Base-by-base conservation (phyloP, 106 monocot genomes). In the Acorus calamus region DNA sequence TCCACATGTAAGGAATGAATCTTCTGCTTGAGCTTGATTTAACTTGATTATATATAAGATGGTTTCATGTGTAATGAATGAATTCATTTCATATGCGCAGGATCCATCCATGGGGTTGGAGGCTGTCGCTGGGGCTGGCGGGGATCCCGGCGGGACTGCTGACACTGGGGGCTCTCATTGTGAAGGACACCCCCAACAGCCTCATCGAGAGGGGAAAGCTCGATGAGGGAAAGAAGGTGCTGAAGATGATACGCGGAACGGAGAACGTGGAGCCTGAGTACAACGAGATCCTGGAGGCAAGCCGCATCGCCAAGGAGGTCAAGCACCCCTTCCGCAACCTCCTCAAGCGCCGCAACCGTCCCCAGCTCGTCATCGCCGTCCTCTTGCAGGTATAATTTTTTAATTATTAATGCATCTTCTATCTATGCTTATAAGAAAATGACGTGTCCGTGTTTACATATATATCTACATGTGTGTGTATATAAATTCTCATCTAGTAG, bases 301-400 rank as follows among this genome's bases (percentile, higher is more conserved):
- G 84, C 66, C 76, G 50, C 28, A 50, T 75, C 4, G 92, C 88
- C 6, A 77, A 84, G 8, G 75, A 80, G 48, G 92, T 93, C 52
- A 82, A 93, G 78, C 85, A 88, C 73, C 92, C 92, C 2, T 93
- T 88, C 74, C 84, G 85, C 49, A 88, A 87, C 74, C 92, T 92
- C 46, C 87, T 92, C 45, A 53, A 53, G 55, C 81, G 84, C 11
- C 77, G 74, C 47, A 92, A 87, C 69, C 71, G 84, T 1, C 92
- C 92, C 2, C 92, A 76, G 69, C 82, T 92, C 47, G 69, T 81
- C 57, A 92, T 92, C 55, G 83, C 92, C 44, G n/a, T 83, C 47
- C 50, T 77, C 41, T 58, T 92, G n/a, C 90, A 88, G 76, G 77
- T 72, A 67, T 49, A 4, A 44, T 3, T 64, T n/a, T n/a, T n/a